Conservation (phyloP, 139 green algal genomes). For the Marvania coccoides region DNA sequence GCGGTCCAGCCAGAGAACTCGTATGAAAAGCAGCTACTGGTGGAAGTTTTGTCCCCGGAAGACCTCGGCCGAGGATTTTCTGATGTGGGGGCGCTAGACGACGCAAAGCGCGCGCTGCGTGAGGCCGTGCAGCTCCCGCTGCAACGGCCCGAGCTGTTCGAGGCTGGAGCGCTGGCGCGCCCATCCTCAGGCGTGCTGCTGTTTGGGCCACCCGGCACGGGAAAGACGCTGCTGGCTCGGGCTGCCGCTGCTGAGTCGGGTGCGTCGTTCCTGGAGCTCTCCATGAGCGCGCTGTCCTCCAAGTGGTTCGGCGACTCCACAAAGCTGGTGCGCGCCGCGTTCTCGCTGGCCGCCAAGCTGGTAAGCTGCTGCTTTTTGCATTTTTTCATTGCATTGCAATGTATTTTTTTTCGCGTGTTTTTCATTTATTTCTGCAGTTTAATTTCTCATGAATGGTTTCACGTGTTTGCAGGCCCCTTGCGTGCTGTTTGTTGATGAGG, state of each 20-base stretch:
- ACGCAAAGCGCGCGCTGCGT: constrained; percentile 34
- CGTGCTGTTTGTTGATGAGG: constrained; percentile 74
- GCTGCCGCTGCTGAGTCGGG: constrained; percentile 40
- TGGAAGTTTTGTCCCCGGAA: constrained; percentile 25
- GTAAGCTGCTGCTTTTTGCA: no score
- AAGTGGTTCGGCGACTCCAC: constrained; percentile 20
- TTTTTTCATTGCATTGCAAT: no score
- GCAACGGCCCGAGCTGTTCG: constrained; percentile 38
- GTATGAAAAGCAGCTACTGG: constrained; percentile 34
- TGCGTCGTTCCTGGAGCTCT: constrained; percentile 34
- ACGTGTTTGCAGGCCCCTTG: no score
- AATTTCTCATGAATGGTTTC: no score
- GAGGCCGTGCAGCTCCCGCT: constrained; percentile 49
- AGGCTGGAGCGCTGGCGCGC: constrained; percentile 18
- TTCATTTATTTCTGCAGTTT: no score
- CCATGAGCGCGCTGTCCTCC: background rate
- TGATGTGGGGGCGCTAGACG: constrained; percentile 28
- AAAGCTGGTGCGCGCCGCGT: constrained; percentile 17
- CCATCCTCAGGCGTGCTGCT: constrained; percentile 37
- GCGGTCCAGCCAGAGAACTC: constrained; percentile 18
- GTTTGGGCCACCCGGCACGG: constrained; percentile 38
- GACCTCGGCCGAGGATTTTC: constrained; percentile 26
- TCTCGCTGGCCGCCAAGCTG: constrained; percentile 38
- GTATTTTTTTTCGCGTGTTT: no score
- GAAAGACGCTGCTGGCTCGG: constrained; percentile 42